These are phyloP conservation scores for Amphirosellinia nigrospora DNA, from an alignment of 495 filamentous ascomycete genomes.

Conservation along the genomic window DNA sequence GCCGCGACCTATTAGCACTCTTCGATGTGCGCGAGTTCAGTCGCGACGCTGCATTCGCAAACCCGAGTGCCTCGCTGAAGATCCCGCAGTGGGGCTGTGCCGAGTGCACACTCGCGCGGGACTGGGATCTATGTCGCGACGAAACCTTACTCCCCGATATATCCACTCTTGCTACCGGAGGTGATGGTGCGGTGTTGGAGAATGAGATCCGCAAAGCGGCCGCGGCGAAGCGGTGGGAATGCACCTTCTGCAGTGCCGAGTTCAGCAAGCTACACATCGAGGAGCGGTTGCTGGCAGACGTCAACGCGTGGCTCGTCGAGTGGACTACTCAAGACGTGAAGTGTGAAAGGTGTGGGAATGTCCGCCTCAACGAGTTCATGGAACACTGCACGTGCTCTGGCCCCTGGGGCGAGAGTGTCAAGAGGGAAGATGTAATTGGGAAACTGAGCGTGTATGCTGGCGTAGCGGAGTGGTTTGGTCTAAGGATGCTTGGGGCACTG, in stretches of 20 bases:
- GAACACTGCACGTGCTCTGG: slow-evolving; percentile 96
- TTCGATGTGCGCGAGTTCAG: slow-evolving; percentile 96
- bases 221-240: slow-evolving; percentile 70
- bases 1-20: slow-evolving; percentile 85
- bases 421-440: slow-evolving; percentile 70
- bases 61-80: slow-evolving; percentile 77
- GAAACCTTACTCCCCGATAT: slow-evolving; percentile 73
- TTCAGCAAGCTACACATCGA: slow-evolving; percentile 80
- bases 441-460: slow-evolving; percentile 70
- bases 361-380: slow-evolving; percentile 90
- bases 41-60: slow-evolving; percentile 82
- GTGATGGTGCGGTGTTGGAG: slow-evolving; percentile 18
- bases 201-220: slow-evolving; percentile 39
- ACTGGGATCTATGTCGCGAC: slow-evolving; percentile 94
- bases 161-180: slow-evolving; percentile 21
- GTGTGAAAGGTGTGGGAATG: slow-evolving; percentile 69
- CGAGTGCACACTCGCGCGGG: slow-evolving; percentile 83
- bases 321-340: slow-evolving; percentile 93
- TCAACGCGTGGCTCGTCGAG: slow-evolving; percentile 74
- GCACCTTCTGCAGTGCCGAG: slow-evolving; percentile 75
- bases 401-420: slow-evolving; percentile 74
- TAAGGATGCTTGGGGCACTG: slow-evolving; percentile 80
- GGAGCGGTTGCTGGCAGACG: slow-evolving; percentile 77
- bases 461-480: slow-evolving; percentile 77
- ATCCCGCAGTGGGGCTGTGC: slow-evolving; percentile 81